Base-by-base conservation (phyloP, 768 basidiomycete genomes). In the Trametes cingulata region DNA sequence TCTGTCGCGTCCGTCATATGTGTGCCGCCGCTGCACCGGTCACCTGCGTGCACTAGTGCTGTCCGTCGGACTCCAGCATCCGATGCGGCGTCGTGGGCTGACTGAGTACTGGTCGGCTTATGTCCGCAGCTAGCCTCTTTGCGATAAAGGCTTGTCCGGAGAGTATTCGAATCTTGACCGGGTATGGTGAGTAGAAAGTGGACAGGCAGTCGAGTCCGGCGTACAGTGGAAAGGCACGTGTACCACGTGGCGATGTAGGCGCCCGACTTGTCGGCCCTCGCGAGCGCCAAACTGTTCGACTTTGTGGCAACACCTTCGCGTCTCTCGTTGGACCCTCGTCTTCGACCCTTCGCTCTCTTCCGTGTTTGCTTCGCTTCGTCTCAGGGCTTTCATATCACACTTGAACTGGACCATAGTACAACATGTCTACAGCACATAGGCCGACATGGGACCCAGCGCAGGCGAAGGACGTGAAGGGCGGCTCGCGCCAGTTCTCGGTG, bases 401-500 rank as follows among this genome's bases (percentile, higher is more conserved):
- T 4, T 33, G 10, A 33, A 33, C 4, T 33, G 6, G 6, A 33
- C 29, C 10, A 33, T 4, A 10, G 19, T 13, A 24, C 37, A 50
- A 37, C 7, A 92, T 93, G 91, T 93, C 92, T 53, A 94, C 91
- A 78, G 91, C 91, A 3, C 93, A 95, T 73, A 86, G 93, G 76
- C 93, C 93, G 67, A 95, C 93, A 85, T 98, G 95, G 95, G 92
- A 95, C 65, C 96, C 96, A 1, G 95, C 95, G 0, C 92, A 95
- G 74, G 96, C 92, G 35, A 85, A 86, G 67, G 93, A 97, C 75
- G 87, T 93, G 62, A 93, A 92, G 72, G 90, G 91, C 3, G 93
- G 93, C 58, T 95, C 94, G 52, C 85, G 93, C 59, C 93, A 96
- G 70, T 94, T 88, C 77, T 96, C 94, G 5, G 89, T 92, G 69